A percentile compares a stretch with the other conserved stretches of the same genome.
These are phyloP conservation scores for Anaeromyces robustus DNA, from an alignment of 192 early-diverging fungal genomes.

Conservation along the genomic window DNA sequence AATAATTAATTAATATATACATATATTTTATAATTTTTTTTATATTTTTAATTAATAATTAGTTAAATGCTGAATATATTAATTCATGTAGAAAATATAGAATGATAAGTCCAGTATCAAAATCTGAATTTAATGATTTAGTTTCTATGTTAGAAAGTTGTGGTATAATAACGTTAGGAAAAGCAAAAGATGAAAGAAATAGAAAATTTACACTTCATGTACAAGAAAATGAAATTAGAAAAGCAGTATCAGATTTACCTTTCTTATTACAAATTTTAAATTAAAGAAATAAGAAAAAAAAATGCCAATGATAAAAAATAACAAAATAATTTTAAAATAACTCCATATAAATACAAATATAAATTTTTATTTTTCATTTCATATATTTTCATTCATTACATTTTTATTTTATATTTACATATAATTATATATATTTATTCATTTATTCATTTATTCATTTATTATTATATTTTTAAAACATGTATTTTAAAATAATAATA, in stretches of 20 bases:
- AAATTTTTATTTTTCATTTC: no score
- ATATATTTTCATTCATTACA: no score
- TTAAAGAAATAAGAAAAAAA: background rate
- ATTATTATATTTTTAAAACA: no score
- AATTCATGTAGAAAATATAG: conserved; percentile 25
- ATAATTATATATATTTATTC: no score
- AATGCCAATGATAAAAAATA: no score
- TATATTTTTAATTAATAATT: conserved; percentile 1
- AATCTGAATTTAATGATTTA: conserved; percentile 59
- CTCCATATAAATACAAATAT: no score
- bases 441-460: no score
- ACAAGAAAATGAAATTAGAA: background rate
- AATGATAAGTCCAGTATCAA: conserved; percentile 47
- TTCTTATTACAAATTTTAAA: background rate
- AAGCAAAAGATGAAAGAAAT: background rate
- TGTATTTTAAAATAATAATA: no score
- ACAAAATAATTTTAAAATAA: no score
- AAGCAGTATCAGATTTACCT: background rate
- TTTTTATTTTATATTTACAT: no score
- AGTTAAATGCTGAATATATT: conserved; percentile 48
- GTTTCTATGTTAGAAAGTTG: conserved; percentile 53
- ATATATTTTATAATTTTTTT: conserved; percentile 18
- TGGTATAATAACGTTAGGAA: conserved; percentile 36
- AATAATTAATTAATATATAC: conserved; percentile 24
- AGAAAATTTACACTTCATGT: background rate